Conservation (phyloP, 345 rosid genomes). For the Citrus unshiu region DNA sequence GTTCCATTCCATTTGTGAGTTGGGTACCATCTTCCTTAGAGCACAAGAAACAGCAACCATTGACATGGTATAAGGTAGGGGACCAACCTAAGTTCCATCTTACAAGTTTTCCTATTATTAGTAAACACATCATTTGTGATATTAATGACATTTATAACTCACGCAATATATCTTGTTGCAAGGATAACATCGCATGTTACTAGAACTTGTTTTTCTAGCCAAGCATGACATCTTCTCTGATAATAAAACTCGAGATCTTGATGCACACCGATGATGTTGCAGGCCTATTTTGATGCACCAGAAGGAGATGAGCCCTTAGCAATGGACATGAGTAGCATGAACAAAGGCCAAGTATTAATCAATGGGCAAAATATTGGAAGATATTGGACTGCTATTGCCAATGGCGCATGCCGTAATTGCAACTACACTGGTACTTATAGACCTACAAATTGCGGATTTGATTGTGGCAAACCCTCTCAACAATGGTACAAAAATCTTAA, state of each 20-base stretch:
- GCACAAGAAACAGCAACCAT: constrained; percentile 36
- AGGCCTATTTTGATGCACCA: constrained; percentile 48
- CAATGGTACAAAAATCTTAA: constrained; percentile 33
- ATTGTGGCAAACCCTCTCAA: constrained; percentile 59
- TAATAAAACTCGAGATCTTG: not conserved
- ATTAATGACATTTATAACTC: too few relatives aligned
- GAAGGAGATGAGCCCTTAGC: constrained; percentile 50
- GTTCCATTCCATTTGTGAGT: constrained; percentile 37
- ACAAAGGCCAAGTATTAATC: constrained; percentile 55
- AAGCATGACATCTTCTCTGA: not conserved
- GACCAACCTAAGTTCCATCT: not conserved
- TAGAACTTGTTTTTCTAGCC: not conserved
- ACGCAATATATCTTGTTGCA: not conserved
- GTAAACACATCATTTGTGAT: not conserved
- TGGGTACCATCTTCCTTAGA: constrained; percentile 52
- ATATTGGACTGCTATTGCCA: constrained; percentile 42
- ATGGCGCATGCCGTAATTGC: constrained; percentile 45
- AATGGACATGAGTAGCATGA: constrained; percentile 55
- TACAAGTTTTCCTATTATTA: not conserved
- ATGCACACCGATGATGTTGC: not conserved
- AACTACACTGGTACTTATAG: constrained; percentile 36
- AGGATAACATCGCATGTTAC: not conserved
- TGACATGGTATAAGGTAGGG: constrained; percentile 85
- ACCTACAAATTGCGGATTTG: constrained; percentile 38
- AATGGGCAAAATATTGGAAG: constrained; percentile 53